A percentile compares a stretch with the other conserved stretches of the same genome.
Conservation (phyloP, 2,329 filamentous ascomycete species). For the Dothistroma septosporum region DNA sequence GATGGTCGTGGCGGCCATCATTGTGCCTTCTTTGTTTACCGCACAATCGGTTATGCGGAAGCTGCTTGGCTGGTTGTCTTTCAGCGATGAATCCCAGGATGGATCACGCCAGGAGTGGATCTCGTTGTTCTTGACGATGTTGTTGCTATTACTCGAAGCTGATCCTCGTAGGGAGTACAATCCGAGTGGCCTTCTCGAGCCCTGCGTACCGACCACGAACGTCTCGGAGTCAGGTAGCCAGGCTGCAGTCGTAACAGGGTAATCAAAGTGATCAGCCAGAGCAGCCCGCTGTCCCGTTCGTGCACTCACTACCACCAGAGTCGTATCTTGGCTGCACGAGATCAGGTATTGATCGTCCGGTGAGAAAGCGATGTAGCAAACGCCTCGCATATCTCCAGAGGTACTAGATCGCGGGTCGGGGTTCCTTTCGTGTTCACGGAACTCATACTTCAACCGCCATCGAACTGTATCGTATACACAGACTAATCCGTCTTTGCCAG, state of each 20-base stretch:
- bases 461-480: constrained; percentile 75
- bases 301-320: constrained; percentile 33
- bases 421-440: constrained; percentile 31
- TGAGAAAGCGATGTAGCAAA: constrained; percentile 84
- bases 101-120: constrained; percentile 43
- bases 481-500: constrained; percentile 69
- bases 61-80: constrained; percentile 46
- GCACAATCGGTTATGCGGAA: constrained; percentile 80
- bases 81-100: constrained; percentile 53
- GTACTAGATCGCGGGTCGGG: constrained; percentile 12
- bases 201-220: constrained; percentile 76
- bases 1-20: constrained; percentile 73
- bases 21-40: constrained; percentile 74
- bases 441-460: constrained; percentile 59
- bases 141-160: constrained; percentile 13
- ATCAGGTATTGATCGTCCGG: constrained; percentile 84
- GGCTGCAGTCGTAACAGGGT: constrained; percentile 83
- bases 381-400: constrained; percentile 44
- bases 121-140: constrained; percentile 27
- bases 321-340: constrained; percentile 58
- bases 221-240: constrained; percentile 76
- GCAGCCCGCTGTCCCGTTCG: constrained; percentile 55
- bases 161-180: constrained; percentile 41
- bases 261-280: constrained; percentile 65
- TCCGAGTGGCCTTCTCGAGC: constrained; percentile 61